Percentiles rank a stretch among this genome's conserved stretches.
Conservation (phyloP, 2,329 filamentous ascomycete genomes). For the Paracamarosporium sp. region DNA sequence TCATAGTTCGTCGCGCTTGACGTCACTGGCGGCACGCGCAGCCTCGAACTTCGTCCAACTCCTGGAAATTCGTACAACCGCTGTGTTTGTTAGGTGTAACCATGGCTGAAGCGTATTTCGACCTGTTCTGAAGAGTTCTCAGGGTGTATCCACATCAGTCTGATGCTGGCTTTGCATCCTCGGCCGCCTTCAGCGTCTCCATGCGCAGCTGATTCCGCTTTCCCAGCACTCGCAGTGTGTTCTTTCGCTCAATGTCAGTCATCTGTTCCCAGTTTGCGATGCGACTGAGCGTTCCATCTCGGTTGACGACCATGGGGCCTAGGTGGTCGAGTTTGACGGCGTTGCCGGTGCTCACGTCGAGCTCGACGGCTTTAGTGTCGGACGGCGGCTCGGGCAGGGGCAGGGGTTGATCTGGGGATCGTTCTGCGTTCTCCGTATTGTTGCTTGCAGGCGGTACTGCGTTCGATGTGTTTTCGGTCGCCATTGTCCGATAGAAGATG, state of each 20-base stretch:
- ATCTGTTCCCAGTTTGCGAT: constrained; percentile 78
- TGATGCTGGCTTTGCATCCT: constrained; percentile 7
- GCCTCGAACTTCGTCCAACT: background rate
- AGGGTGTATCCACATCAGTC: background rate
- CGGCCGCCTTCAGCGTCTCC: constrained; percentile 58
- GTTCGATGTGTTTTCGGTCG: background rate
- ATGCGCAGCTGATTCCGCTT: constrained; percentile 72
- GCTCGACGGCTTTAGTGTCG: constrained; percentile 34
- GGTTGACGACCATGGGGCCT: constrained; percentile 76
- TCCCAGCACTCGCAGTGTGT: constrained; percentile 70
- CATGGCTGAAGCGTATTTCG: background rate
- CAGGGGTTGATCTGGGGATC: constrained; percentile 7
- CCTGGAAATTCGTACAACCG: background rate
- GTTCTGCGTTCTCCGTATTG: background rate
- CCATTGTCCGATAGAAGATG: background rate
- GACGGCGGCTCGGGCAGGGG: constrained; percentile 18
- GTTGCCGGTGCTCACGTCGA: constrained; percentile 41
- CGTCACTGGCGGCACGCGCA: constrained; percentile 14
- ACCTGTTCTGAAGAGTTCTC: background rate
- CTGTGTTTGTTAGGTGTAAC: background rate
- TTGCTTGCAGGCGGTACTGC: background rate
- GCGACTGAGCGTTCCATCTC: constrained; percentile 72
- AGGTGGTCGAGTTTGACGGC: constrained; percentile 69
- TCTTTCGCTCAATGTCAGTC: constrained; percentile 70
- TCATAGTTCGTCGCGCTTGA: constrained; percentile 4